Evolutionary conservation across 1,139 yeast genomes (phyloP).

Genomic region (Arxiozyma slooffiae): DNA sequence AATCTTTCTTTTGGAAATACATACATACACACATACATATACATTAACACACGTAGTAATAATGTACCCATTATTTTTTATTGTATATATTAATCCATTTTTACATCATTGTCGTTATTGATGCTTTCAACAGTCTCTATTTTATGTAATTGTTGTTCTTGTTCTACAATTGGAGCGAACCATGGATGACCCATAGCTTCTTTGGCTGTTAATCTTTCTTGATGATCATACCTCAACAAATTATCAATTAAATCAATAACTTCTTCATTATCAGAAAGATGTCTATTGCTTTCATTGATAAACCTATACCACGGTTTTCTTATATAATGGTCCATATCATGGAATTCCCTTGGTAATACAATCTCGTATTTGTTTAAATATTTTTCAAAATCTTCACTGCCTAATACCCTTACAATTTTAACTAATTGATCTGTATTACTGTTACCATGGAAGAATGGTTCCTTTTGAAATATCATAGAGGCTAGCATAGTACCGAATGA

Average conservation of each 20-base stretch:
- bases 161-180: conserved; percentile 28
- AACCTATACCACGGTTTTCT: conserved; percentile 86
- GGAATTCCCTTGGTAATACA: conserved; percentile 70
- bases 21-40: not conserved
- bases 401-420: conserved; percentile 86
- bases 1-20: not conserved
- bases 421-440: conserved; percentile 94
- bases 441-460: conserved; percentile 95
- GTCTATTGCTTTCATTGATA: conserved; percentile 62
- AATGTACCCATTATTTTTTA: not conserved
- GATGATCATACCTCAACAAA: conserved; percentile 84
- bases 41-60: not conserved
- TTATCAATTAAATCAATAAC: conserved; percentile 78
- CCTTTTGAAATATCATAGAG: conserved; percentile 91
- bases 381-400: conserved; percentile 70
- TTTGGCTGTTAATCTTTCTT: conserved; percentile 83
- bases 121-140: not conserved
- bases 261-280: conserved; percentile 52
- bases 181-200: conserved; percentile 88
- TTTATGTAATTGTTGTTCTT: not conserved
- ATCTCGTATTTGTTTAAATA: conserved; percentile 72
- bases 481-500: conserved; percentile 96
- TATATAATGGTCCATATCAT: conserved; percentile 69
- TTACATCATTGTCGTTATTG: not conserved
- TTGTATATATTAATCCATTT: not conserved